Evolutionary conservation across 139 green algal genomes (phyloP), one percentile per base, ranked within the genome.

Genomic region (Chara braunii): DNA sequence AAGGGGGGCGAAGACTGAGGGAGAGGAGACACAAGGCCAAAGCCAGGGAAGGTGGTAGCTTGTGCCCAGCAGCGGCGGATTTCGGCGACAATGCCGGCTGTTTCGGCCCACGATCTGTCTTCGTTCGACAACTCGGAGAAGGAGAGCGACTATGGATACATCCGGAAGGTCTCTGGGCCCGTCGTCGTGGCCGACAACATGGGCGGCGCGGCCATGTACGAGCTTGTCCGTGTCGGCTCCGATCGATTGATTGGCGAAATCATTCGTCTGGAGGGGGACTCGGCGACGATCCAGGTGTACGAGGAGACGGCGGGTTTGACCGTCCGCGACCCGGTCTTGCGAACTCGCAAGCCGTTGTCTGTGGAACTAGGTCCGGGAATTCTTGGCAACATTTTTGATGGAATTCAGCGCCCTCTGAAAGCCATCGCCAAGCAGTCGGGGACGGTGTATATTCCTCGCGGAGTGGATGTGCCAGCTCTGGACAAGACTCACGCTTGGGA

Each of bases 221-320:
- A 99, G 85, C 85, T 99, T 24, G 90, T 99, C 18, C 86, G 93
- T 29, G 93, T 99, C 29, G 93, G 93, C 11, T 44, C 78, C 4
- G 87, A 95, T 60, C 83, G 89, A 28, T 85, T 99, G 42, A 98
- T 98, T 64, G 93, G 93, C 28, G 93, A 99, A 73, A 97, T 99
- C 75, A 99, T 99, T 80, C 86, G 93, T 28, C 78, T 99, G 34
- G 93, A 99, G 76, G 86, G 83, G 8, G 88, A 97, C 70, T 95
- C 78, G 23, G 93, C 93, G 2, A 99, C 93, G 29, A 96, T 99
- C 55, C 92, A 98, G 64, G 86, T 94, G 36, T 99, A 99, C 67
- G 93, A 99, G 77, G 93, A 99, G 45, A 99, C 93, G 8, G 87
- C 86, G 30, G 93, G 93, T 8, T 72, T 99, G 30, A 95, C 87